Evolutionary conservation across 805 yeast species (phyloP).

Genomic region (Yarrowia deformans): DNA sequence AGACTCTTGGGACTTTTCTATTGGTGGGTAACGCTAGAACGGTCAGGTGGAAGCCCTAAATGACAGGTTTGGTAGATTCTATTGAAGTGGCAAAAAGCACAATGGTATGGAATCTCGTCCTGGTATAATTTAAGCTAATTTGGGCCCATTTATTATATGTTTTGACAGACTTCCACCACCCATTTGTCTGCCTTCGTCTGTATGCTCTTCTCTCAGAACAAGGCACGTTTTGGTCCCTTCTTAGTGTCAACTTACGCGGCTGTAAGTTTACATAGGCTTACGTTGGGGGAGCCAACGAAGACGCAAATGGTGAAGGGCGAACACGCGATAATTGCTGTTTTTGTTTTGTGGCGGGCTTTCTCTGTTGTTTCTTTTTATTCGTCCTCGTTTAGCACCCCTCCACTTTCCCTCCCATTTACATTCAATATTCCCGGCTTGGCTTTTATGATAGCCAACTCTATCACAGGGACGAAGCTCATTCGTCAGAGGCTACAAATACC

Average conservation of each 20-base stretch:
- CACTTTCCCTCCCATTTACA: not conserved
- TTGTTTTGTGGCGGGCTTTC: too few relatives aligned
- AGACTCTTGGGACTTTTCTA: constrained; percentile 4
- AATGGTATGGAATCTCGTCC: too few relatives aligned
- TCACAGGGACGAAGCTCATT: not conserved
- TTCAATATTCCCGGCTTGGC: constrained; percentile 14
- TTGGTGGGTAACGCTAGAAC: constrained; percentile 3
- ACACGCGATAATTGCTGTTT: not conserved
- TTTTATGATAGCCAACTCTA: not conserved
- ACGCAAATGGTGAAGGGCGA: not conserved
- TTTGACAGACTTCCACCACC: too few relatives aligned
- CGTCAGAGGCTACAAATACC: not conserved
- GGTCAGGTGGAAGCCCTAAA: not conserved
- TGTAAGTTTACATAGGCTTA: not conserved
- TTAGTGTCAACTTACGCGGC: constrained; percentile 1
- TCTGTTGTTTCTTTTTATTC: not conserved
- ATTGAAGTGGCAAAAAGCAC: too few relatives aligned
- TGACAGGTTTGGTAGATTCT: not conserved
- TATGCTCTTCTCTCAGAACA: not conserved
- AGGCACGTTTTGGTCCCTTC: constrained; percentile 1
- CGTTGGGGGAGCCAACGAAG: not conserved
- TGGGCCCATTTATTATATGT: too few relatives aligned
- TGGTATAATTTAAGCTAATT: too few relatives aligned
- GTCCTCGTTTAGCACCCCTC: too few relatives aligned
- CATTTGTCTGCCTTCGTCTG: too few relatives aligned